Conservation (phyloP, 805 yeast genomes). For the Candida chilensis region DNA sequence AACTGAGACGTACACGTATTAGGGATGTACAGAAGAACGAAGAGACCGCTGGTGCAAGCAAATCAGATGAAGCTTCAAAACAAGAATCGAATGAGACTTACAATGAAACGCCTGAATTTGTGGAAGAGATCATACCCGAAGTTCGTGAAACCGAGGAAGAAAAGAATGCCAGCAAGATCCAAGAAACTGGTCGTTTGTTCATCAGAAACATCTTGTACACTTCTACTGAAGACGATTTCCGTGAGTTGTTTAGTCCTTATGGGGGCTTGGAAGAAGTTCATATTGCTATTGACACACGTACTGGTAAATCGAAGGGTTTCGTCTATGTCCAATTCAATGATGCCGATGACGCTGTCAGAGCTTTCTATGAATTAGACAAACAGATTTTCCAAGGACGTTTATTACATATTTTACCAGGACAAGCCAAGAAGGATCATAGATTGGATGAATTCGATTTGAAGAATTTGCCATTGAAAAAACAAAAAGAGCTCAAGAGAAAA, state of each 20-base stretch:
- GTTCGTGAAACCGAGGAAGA: constrained; percentile 32
- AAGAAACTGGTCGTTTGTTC: constrained; percentile 73
- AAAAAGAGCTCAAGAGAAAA: constrained; percentile 74
- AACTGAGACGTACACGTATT: constrained; percentile 65
- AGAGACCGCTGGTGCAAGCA: constrained; percentile 3
- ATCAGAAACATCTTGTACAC: constrained; percentile 78
- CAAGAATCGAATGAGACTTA: constrained; percentile 6
- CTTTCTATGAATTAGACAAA: constrained; percentile 70
- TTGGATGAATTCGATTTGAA: constrained; percentile 87
- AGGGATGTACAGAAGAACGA: constrained; percentile 15
- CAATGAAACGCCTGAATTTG: constrained; percentile 1
- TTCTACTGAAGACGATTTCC: constrained; percentile 73
- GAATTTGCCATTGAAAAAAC: constrained; percentile 88
- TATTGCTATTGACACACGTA: constrained; percentile 82
- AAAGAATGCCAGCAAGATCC: constrained; percentile 38
- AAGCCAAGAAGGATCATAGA: constrained; percentile 70
- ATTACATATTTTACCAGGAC: constrained; percentile 81
- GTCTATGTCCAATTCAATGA: constrained; percentile 73
- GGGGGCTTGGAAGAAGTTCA: constrained; percentile 86
- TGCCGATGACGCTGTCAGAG: constrained; percentile 65
- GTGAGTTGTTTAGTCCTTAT: constrained; percentile 48
- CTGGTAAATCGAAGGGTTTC: constrained; percentile 87
- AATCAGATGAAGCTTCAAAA: constrained; percentile 3
- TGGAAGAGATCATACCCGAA: constrained; percentile 8
- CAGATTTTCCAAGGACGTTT: constrained; percentile 91